phyloP scores from a whole-genome alignment of 805 yeast species.

The Saccharomycopsis fermentans region DNA sequence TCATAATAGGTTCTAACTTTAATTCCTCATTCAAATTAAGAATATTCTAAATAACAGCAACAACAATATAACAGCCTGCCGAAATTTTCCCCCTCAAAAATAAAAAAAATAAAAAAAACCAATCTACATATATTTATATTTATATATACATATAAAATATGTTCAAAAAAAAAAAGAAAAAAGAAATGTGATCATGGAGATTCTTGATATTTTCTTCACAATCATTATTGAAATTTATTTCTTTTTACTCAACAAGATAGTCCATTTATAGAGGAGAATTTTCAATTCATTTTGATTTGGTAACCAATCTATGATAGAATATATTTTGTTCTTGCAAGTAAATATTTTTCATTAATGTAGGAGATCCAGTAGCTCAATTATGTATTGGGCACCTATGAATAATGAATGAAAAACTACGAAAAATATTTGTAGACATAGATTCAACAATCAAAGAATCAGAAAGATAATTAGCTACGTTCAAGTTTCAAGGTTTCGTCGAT shows the following conservation, averaged over 20 bases:
- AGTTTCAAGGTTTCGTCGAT: constrained; percentile 61
- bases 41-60: constrained; percentile 1
- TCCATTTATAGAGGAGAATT: too few relatives aligned
- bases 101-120: background rate
- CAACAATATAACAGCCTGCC: background rate
- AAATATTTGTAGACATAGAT: too few relatives aligned
- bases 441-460: too few relatives aligned
- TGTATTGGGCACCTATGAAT: too few relatives aligned
- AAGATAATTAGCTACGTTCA: background rate
- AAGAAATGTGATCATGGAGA: background rate
- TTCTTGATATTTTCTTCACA: too few relatives aligned
- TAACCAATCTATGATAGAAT: background rate
- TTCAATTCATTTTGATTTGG: too few relatives aligned
- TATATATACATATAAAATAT: background rate
- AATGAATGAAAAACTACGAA: too few relatives aligned
- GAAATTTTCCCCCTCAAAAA: background rate
- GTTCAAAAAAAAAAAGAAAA: background rate
- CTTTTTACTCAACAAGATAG: background rate
- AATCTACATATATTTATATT: too few relatives aligned
- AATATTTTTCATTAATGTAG: too few relatives aligned
- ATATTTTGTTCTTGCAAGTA: too few relatives aligned
- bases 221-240: background rate
- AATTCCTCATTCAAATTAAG: background rate
- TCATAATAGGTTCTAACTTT: background rate
- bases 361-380: too few relatives aligned